Base-by-base conservation (phyloP, 257 asterid species). In the Solanum boliviense region DNA sequence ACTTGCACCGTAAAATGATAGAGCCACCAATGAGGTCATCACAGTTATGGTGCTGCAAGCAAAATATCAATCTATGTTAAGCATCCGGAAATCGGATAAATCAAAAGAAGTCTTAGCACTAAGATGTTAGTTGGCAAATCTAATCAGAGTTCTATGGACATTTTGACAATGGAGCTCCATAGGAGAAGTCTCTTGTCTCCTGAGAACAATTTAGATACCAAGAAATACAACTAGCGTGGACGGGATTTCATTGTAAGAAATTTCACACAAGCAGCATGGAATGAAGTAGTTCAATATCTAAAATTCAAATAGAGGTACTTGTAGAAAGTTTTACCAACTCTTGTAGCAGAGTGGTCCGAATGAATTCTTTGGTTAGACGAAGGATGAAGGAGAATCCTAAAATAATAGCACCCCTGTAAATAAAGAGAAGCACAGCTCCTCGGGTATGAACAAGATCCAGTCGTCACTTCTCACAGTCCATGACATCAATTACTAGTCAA, bases 1-100 rank as follows among this genome's bases (percentile, higher is more conserved):
- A 90, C 98, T 97, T 60, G 99, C 98, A 87, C 99, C 99, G 58
- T 97, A 97, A 92, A 94, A 96, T 29, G 99, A 97, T 87, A 96
- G 96, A 7, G 99, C 99, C 91, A 97, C 99, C 60, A 97, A 92
- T 2, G 99, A 97, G 13, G 96, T 97, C 99, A 97, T 97, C 41
- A 96, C 99, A 60, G 94, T 92, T 86, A 97, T 93, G 39, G 99
- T 97, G 94, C 99, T 96, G 97, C 93, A 91, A 62, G 87, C 20
- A 4, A 34, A 58, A 6, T 46, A 46, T 29, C 7, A 46, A 46
- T 48, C 2, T 29, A 0, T 16, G 39, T 46, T 0, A 46, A 44
- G 67, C 27, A 44, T 79, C 56, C 39, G 0, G 39, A 18, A 44
- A 44, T 41, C 31, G 0, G 85, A 81, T 16, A 29, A 46, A 81